Base-by-base conservation (phyloP, 129 eudicot species). In the Mikania micrantha region DNA sequence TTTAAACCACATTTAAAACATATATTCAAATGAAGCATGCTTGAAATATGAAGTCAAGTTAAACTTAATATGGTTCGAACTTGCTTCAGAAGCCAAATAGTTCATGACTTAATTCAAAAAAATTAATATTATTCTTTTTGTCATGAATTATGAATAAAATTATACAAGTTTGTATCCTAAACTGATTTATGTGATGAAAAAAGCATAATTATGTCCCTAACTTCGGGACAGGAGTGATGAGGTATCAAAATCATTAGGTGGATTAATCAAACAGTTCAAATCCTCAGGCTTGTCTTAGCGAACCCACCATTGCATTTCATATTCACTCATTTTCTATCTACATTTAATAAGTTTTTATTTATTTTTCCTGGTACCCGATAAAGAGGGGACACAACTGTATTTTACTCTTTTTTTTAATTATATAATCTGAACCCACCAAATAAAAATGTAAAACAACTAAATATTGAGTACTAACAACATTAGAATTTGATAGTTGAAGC, bases 281-380 rank as follows among this genome's bases (percentile, higher is more conserved):
- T 8, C 20, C 22, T 41, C 54, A 13, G 5, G 58, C n/a, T n/a
- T n/a, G n/a, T 65, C 10, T 42, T 28, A 65, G 7, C 20, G 39
- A 65, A 44, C 49, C 36, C 57, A 42, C 39, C 57, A 25, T n/a
- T 41, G 16, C 9, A 48, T 44, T 41, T 45, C 58, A 1, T 44
- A 44, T 44, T 65, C 52, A 22, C 12, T 35, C 9, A n/a, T 38
- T 38, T 41, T 69, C 65, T 54, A 40, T 69, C 74, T 15, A 36
- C 25, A 69, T 53, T n/a, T n/a, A n/a, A n/a, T n/a, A n/a, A n/a
- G n/a, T n/a, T n/a, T n/a, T n/a, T n/a, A n/a, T n/a, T n/a, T n/a
- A n/a, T n/a, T n/a, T n/a, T n/a, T n/a, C n/a, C n/a, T n/a, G n/a
- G n/a, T n/a, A n/a, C n/a, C n/a, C n/a, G n/a, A n/a, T 53, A 32